Base-by-base conservation (phyloP, 2,329 filamentous ascomycete genomes). In the Diplodia seriata region DNA sequence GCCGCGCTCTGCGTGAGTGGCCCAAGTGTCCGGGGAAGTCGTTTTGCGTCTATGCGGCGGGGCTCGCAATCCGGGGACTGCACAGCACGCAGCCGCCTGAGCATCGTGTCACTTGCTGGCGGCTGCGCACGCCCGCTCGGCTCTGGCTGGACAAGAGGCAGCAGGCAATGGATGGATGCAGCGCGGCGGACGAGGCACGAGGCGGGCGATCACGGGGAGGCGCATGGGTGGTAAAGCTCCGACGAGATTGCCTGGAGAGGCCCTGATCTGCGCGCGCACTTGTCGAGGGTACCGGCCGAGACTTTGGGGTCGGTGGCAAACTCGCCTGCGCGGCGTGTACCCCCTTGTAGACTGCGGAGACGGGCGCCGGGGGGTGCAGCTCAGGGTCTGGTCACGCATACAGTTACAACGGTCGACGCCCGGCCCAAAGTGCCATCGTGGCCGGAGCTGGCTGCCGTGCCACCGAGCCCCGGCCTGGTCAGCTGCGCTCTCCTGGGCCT, bases 401-500 rank as follows among this genome's bases (percentile, higher is more conserved):
- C 51, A 54, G 50, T 55, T 43, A 18, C 62, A 55, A 65, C 62
- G 62, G 50, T 40, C 61, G n/a, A 51, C 40, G 59, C 40, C 12
- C 31, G 31, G 59, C 23, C 31, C 33, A 36, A 9, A 36, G 33
- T 65, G 40, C 20, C 36, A 36, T 36, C 33, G 33, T 43, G 40
- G 51, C 64, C 33, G 33, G 65, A 49, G 54, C 40, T 40, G 65
- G 14, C 54, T 59, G 66, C 66, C n/a, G 66, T 68, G 56, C 18
- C 66, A 68, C 66, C 55, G 47, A n/a, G 62, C 47, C 49, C 62
- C 29, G 54, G 29, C 61, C 18, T 57, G 38, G 66, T 68, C 65
- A 67, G 61, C 65, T 67, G 65, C 64, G 29, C 36, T 63, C 47
- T 63, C 59, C 59, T 63, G 59, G 62, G 55, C 50, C 54, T 66